Conservation (phyloP, 129 eudicot species). For the Centrapalus pauciflorus region DNA sequence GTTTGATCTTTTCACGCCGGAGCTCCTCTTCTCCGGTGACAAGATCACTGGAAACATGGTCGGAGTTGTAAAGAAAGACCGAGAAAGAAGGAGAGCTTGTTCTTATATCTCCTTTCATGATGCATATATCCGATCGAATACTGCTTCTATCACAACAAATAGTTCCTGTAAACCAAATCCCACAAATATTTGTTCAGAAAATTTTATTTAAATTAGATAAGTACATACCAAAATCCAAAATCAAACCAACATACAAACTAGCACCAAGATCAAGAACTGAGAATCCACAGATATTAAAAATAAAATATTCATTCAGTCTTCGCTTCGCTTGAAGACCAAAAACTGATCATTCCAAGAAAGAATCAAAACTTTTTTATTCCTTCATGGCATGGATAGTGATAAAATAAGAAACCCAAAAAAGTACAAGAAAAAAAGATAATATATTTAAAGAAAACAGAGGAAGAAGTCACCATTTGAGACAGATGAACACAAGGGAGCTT, state of each 20-base stretch:
- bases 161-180: slow-evolving; percentile 49
- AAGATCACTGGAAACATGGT: not conserved
- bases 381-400: not conserved
- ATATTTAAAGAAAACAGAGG: not conserved
- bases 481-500: slow-evolving; percentile 60
- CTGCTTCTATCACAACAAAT: slow-evolving; percentile 89
- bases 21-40: slow-evolving; percentile 21
- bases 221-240: not conserved
- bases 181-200: not conserved
- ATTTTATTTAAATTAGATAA: not conserved
- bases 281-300: not conserved
- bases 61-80: slow-evolving; percentile 47
- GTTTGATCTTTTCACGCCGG: slow-evolving; percentile 73
- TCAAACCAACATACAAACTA: not conserved
- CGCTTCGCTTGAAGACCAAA: slow-evolving; percentile 6
- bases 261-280: slow-evolving; percentile 15
- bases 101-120: slow-evolving; percentile 94
- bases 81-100: slow-evolving; percentile 65
- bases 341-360: slow-evolving; percentile 6
- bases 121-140: slow-evolving; percentile 63
- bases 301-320: not conserved
- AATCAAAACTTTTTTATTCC: not conserved
- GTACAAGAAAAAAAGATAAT: not conserved
- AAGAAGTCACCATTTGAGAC: slow-evolving; percentile 57
- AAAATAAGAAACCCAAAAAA: not conserved